Conservation (phyloP, 768 basidiomycete species). For the Mycena polygramma region DNA sequence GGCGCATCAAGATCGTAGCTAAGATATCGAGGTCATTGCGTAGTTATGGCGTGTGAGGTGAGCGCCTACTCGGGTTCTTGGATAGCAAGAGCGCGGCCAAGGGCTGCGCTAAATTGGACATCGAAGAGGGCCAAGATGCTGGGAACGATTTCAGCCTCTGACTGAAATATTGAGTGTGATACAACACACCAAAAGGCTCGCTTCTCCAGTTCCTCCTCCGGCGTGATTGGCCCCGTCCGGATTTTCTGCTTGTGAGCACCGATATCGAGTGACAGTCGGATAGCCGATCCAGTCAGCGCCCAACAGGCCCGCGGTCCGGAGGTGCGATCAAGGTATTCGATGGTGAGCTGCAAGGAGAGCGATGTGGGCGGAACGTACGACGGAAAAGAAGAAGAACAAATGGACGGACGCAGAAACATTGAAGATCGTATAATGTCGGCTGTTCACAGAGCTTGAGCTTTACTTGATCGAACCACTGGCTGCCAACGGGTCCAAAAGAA, state of each 20-base stretch:
- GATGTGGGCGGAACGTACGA: too few relatives aligned
- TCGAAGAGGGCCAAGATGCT: conserved; percentile 40
- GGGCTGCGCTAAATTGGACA: conserved; percentile 20
- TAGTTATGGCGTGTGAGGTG: too few relatives aligned
- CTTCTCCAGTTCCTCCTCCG: conserved; percentile 67
- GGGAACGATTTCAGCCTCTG: background rate
- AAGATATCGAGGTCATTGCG: too few relatives aligned
- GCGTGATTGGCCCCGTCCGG: conserved; percentile 33
- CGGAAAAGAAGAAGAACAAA: too few relatives aligned
- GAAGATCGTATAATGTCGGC: background rate
- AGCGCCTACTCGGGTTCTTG: conserved; percentile 12
- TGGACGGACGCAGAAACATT: background rate
- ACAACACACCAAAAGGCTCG: conserved; percentile 50
- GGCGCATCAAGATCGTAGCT: conserved; percentile 24
- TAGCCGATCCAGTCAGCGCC: conserved; percentile 54
- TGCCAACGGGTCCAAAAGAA: conserved; percentile 62
- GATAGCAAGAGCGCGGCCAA: conserved; percentile 27
- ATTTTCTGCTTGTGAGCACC: conserved; percentile 57
- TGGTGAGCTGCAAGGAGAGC: conserved; percentile 25
- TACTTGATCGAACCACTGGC: conserved; percentile 73
- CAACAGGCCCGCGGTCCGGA: conserved; percentile 46
- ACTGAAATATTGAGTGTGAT: too few relatives aligned
- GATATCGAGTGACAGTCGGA: conserved; percentile 59
- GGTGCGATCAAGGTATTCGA: conserved; percentile 46
- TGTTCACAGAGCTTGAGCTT: conserved; percentile 48